Percentiles rank a stretch among this genome's conserved stretches.
Evolutionary conservation across 2,329 filamentous ascomycete species (phyloP).

Genomic region (Thielaviopsis ethacetica): DNA sequence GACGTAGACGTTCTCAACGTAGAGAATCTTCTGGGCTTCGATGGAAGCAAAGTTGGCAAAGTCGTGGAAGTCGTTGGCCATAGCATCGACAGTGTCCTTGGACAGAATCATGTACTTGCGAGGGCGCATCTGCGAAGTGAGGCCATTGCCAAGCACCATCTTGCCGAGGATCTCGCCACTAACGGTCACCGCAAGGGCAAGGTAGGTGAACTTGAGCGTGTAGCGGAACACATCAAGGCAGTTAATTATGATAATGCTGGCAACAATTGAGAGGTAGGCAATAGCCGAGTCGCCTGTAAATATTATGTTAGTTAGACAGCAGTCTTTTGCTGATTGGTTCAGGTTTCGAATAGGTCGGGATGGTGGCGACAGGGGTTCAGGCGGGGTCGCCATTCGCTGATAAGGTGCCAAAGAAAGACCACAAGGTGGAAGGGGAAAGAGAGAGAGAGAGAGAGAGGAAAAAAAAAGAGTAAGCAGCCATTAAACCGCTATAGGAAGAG

Average conservation of each 20-base stretch:
- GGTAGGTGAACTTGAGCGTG: slow-evolving; percentile 47
- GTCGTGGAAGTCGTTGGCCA: slow-evolving; percentile 50
- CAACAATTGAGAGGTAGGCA: slow-evolving; percentile 41
- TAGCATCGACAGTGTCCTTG: slow-evolving; percentile 40
- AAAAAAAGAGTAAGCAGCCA: background rate
- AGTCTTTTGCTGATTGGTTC: too few species aligned
- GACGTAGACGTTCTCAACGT: slow-evolving; percentile 47
- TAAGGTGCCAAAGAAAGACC: background rate
- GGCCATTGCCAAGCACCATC: slow-evolving; percentile 40
- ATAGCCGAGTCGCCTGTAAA: slow-evolving; percentile 44
- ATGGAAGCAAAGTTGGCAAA: slow-evolving; percentile 58
- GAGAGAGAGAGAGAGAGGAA: background rate
- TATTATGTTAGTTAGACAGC: background rate
- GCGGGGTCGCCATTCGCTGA: background rate
- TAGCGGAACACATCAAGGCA: slow-evolving; percentile 52
- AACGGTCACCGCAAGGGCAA: slow-evolving; percentile 43
- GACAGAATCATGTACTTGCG: slow-evolving; percentile 52
- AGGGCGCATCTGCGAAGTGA: slow-evolving; percentile 49
- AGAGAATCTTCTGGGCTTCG: slow-evolving; percentile 51
- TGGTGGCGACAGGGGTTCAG: slow-evolving; percentile 10
- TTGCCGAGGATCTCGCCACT: slow-evolving; percentile 46
- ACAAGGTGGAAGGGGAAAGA: background rate
- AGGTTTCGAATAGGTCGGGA: too few species aligned
- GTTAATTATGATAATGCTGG: slow-evolving; percentile 44
- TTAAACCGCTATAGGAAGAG: background rate